A percentile compares a stretch with the other conserved stretches of the same genome.
phyloP scores from a whole-genome alignment of 768 basidiomycete genomes.

The Crassisporium funariophilum region DNA sequence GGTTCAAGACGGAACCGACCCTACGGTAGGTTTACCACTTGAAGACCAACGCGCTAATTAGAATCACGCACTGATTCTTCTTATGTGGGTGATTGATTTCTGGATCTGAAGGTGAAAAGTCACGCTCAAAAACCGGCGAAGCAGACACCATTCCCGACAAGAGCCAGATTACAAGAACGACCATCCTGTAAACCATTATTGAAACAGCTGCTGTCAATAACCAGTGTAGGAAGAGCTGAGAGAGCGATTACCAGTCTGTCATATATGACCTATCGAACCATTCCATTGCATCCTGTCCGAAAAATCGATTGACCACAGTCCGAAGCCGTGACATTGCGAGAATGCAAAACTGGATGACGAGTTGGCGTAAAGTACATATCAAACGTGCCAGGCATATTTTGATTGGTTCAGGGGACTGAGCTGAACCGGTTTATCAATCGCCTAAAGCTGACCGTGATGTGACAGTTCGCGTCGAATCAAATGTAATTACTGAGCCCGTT shows the following conservation, averaged over 20 bases:
- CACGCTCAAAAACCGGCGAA: slow-evolving; percentile 50
- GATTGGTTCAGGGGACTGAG: no score
- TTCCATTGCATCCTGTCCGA: slow-evolving; percentile 39
- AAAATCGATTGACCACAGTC: slow-evolving; percentile 25
- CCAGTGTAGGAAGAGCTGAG: background rate
- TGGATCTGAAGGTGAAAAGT: slow-evolving; percentile 50
- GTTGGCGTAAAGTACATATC: no score
- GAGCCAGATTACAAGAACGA: slow-evolving; percentile 44
- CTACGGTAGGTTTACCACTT: slow-evolving; percentile 30
- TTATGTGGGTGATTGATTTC: slow-evolving; percentile 54
- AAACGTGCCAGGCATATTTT: no score
- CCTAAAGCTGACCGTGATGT: slow-evolving; percentile 14
- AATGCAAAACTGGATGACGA: background rate
- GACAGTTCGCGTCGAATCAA: slow-evolving; percentile 16
- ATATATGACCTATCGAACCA: slow-evolving; percentile 51
- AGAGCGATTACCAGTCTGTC: slow-evolving; percentile 52
- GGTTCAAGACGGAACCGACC: slow-evolving; percentile 49
- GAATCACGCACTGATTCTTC: slow-evolving; percentile 45
- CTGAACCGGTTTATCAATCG: no score
- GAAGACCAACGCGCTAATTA: background rate
- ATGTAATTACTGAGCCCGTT: no score
- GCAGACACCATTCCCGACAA: slow-evolving; percentile 39
- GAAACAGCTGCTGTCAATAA: background rate
- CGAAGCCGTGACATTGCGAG: slow-evolving; percentile 14
- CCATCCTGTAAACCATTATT: slow-evolving; percentile 25